These are phyloP conservation scores for Bisporella sp. DNA, from an alignment of 2,329 filamentous ascomycete genomes.

Conservation along the genomic window DNA sequence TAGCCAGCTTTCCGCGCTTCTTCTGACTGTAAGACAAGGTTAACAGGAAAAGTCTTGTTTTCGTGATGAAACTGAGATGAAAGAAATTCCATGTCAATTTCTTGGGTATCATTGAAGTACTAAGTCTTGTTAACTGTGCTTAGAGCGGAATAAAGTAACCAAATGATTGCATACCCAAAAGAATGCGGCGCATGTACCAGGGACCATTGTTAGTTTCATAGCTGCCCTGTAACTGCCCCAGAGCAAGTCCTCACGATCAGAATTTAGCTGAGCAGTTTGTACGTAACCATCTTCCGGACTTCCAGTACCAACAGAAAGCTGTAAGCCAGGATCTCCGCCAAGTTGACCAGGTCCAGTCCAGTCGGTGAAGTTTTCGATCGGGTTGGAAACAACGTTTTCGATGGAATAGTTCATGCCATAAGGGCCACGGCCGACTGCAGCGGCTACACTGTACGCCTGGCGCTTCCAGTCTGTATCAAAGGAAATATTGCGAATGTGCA, in stretches of 20 bases:
- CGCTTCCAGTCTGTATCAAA: slow-evolving; percentile 54
- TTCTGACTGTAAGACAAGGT: slow-evolving; percentile 68
- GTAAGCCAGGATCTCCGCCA: slow-evolving; percentile 43
- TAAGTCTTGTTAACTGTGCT: slow-evolving; percentile 25
- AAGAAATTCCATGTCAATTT: slow-evolving; percentile 77
- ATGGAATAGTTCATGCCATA: slow-evolving; percentile 56
- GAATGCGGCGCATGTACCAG: slow-evolving; percentile 64
- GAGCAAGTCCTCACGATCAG: slow-evolving; percentile 52
- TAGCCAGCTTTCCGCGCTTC: slow-evolving; percentile 51
- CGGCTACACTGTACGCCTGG: slow-evolving; percentile 60
- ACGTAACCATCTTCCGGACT: slow-evolving; percentile 44
- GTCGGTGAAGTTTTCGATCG: slow-evolving; percentile 33
- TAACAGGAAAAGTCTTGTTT: slow-evolving; percentile 51
- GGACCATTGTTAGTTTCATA: slow-evolving; percentile 46
- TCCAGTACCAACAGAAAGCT: slow-evolving; percentile 45
- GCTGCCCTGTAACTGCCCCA: slow-evolving; percentile 62
- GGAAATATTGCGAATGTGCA: slow-evolving; percentile 42
- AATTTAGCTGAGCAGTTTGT: slow-evolving; percentile 57
- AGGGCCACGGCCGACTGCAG: slow-evolving; percentile 49
- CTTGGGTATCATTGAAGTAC: slow-evolving; percentile 73
- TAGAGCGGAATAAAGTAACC: not conserved
- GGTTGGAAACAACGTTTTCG: slow-evolving; percentile 50
- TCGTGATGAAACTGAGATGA: slow-evolving; percentile 52
- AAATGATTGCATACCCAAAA: slow-evolving; percentile 56
- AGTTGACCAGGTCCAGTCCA: slow-evolving; percentile 38